These are phyloP conservation scores for Sporothrix curviconia DNA, from an alignment of 2,329 filamentous ascomycete species.

Conservation along the genomic window DNA sequence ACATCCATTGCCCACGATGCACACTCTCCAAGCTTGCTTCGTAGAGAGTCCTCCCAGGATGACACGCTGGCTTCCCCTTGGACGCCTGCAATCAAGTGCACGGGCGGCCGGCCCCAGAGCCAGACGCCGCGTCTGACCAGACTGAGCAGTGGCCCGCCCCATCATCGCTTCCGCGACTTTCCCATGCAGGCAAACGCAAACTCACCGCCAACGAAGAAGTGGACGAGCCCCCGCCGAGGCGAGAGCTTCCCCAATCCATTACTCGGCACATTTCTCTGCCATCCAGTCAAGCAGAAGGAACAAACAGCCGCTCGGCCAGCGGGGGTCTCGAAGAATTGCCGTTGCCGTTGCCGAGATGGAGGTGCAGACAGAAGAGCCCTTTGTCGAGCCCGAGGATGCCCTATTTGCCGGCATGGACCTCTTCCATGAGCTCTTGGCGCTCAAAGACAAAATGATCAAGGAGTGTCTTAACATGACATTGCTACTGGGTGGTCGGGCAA, in stretches of 20 bases:
- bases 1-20: background rate
- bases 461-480: slow-evolving; percentile 13
- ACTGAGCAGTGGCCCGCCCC: background rate
- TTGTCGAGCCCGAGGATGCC: background rate
- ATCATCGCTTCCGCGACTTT: background rate
- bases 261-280: slow-evolving; percentile 13
- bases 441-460: slow-evolving; percentile 11
- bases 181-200: background rate
- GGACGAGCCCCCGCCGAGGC: slow-evolving; percentile 15
- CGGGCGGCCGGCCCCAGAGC: background rate
- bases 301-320: background rate
- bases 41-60: slow-evolving; percentile 3
- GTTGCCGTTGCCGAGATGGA: background rate
- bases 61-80: background rate
- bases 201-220: background rate
- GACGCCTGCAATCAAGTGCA: background rate
- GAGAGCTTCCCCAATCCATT: slow-evolving; percentile 14
- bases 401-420: slow-evolving; percentile 9
- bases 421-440: background rate
- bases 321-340: background rate
- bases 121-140: background rate
- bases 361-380: slow-evolving; percentile 10
- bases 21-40: background rate
- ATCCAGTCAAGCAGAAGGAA: slow-evolving; percentile 4
- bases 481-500: slow-evolving; percentile 7